A percentile compares a stretch with the other conserved stretches of the same genome.
These are phyloP conservation scores for Aquilaria yunnanensis DNA, from an alignment of 345 rosid genomes.

Conservation along the genomic window DNA sequence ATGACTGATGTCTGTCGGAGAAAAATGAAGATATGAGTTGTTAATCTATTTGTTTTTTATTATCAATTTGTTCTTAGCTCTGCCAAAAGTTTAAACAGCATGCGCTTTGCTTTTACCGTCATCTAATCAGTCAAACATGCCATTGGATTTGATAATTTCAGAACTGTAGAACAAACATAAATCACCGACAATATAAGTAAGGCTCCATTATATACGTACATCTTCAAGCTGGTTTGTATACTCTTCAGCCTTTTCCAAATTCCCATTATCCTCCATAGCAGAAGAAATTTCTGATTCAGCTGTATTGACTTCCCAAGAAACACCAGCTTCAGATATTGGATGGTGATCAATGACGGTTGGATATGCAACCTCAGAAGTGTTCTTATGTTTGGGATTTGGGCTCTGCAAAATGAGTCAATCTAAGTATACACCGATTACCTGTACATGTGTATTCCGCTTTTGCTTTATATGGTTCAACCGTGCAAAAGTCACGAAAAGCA, in stretches of 20 bases:
- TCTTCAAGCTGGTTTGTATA: conserved; percentile 73
- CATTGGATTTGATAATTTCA: not conserved
- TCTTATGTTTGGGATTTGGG: conserved; percentile 21
- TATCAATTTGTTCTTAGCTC: too few relatives aligned
- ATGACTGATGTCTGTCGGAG: too few relatives aligned
- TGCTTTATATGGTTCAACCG: not conserved
- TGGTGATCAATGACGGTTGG: conserved; percentile 17
- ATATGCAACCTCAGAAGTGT: conserved; percentile 16
- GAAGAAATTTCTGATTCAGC: conserved; percentile 32
- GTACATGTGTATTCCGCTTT: conserved; percentile 2
- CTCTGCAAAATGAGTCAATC: not conserved
- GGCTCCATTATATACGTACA: conserved; percentile 36
- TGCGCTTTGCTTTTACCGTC: too few relatives aligned
- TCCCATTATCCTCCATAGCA: conserved; percentile 40
- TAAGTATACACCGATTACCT: not conserved
- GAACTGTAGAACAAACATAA: not conserved
- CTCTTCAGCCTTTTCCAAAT: conserved; percentile 70
- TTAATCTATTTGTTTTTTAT: too few relatives aligned
- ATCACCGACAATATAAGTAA: not conserved
- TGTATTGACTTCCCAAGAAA: conserved; percentile 27
- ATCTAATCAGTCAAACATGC: too few relatives aligned
- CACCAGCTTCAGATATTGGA: conserved; percentile 22
- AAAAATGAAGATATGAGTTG: too few relatives aligned
- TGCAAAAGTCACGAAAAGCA: conserved; percentile 13
- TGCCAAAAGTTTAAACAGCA: too few relatives aligned